Evolutionary conservation across 225 moss, liverwort and hornwort genomes (phyloP).

Genomic region (Ulota crispa): DNA sequence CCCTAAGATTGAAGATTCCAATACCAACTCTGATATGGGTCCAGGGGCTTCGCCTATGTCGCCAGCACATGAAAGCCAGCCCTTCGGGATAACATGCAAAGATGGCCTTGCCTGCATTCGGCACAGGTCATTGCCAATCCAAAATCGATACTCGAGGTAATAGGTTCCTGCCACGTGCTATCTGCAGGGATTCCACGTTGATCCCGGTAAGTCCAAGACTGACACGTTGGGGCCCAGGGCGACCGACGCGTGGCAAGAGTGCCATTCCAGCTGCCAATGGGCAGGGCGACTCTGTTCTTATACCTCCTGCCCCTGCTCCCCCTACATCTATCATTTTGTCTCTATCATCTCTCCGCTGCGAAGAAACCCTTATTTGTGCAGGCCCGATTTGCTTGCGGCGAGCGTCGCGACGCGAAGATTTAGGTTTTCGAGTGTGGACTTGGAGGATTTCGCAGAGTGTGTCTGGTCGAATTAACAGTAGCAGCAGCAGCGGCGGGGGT

Average conservation of each 20-base stretch:
- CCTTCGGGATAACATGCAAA: no score
- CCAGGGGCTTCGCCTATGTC: no score
- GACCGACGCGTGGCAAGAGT: background rate
- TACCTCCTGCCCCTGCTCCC: background rate
- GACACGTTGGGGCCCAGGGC: background rate
- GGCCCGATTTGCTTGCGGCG: background rate
- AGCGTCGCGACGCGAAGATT: background rate
- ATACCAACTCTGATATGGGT: no score
- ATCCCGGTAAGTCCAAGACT: background rate
- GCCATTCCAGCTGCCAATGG: background rate
- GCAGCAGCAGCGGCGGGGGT: background rate
- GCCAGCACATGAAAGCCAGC: no score
- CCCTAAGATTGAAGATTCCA: no score
- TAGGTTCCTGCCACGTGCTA: no score
- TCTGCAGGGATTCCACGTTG: background rate
- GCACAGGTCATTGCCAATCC: no score
- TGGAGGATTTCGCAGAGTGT: background rate
- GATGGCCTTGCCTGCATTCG: no score
- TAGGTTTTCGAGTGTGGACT: background rate
- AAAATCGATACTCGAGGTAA: no score
- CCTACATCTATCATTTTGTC: background rate
- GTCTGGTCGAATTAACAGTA: no score
- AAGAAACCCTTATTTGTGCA: background rate
- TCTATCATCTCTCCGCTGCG: background rate
- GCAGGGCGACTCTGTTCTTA: background rate